Base-by-base conservation (phyloP, 2,329 filamentous ascomycete genomes). In the Apiospora malaysiana region DNA sequence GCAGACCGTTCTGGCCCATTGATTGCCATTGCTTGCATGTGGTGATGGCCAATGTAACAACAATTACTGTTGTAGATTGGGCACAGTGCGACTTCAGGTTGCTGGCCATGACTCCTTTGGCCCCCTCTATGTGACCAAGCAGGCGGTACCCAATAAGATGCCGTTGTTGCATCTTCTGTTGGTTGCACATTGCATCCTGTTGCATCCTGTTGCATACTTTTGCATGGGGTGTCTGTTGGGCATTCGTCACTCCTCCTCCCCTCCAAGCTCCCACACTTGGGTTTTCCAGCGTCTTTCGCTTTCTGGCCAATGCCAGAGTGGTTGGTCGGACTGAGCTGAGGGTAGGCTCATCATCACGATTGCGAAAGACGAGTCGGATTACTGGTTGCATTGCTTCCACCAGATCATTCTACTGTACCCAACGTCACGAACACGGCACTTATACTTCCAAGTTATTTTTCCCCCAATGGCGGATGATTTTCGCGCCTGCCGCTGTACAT, bases 101-200 rank as follows among this genome's bases (percentile, higher is more conserved):
- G 12, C 4, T 14, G 12, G 16, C 42, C 5, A 14, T 45, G 18
- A 12, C 18, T 63, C 56, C 56, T 12, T 9, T 5, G 9, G 21
- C 21, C 56, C 56, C 12, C 16, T 40, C 7, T 37, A 32, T 9
- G 27, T 59, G 56, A 40, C 32, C 56, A 40, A 21, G 10, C 32
- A 21, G 56, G 10, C 56, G 56, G 56, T 63, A 63, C 9, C 56
- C 56, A 63, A 63, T 63, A n/a, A 18, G 56, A 63, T n/a, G 12
- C n/a, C 56, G 3, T 40, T 14, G 4, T 32, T 32, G 18, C 56
- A n/a, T 23, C n/a, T 8, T 63, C 27, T n/a, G 56, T 63, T 63
- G 56, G 56, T 63, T 63, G 56, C 56, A 40, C 51, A 59, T 14
- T 59, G 51, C 51, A 18, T 32, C 25, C 9, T 27, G 16, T 25